Evolutionary conservation across 2,329 filamentous ascomycete species (phyloP), one percentile per base, ranked within the genome.

Genomic region (Aspergillus sp.): DNA sequence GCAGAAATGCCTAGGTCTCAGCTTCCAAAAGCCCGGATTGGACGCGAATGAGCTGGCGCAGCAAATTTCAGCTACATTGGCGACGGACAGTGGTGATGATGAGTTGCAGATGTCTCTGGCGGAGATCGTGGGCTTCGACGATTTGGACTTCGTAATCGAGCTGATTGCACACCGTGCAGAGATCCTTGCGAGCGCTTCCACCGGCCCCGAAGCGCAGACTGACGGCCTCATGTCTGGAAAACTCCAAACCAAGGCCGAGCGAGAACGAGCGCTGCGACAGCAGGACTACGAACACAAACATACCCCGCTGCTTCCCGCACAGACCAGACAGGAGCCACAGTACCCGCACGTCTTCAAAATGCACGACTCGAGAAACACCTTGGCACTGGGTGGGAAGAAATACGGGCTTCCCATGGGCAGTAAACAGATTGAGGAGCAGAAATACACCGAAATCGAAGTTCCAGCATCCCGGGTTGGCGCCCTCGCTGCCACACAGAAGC

Each of bases 321-420:
- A 89, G 55, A 79, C 86, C 49, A 85, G 85, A 45, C 76, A 85
- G 53, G 88, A 87, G 49, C 82, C 86, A 3, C 80, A 88, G 43
- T 99, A 99, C 67, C 95, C 95, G 1, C 94, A 99, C 68, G 90
- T 99, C 0, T 99, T 96, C 74, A 90, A 87, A 61, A 73, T 83
- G 2, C 88, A 95, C 65, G 84, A 85, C 55, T 88, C 92, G 3
- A 90, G 94, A 1, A 97, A 97, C 68, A 89, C 86, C 0, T 76
- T 99, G 35, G 94, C 88, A 52, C 76, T 85, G 19, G 81, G 86
- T 46, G 94, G 94, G 1, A 86, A 85, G 65, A 91, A 88, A 66
- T 99, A 95, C 62, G 87, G 82, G 1, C 76, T 99, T 16, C 94
- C 94, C 0, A 65, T 82, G 1, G 91, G 92, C 3, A 92, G 84